Base-by-base conservation (phyloP, 306 rosid genomes). In the Spatholobus suberectus region DNA sequence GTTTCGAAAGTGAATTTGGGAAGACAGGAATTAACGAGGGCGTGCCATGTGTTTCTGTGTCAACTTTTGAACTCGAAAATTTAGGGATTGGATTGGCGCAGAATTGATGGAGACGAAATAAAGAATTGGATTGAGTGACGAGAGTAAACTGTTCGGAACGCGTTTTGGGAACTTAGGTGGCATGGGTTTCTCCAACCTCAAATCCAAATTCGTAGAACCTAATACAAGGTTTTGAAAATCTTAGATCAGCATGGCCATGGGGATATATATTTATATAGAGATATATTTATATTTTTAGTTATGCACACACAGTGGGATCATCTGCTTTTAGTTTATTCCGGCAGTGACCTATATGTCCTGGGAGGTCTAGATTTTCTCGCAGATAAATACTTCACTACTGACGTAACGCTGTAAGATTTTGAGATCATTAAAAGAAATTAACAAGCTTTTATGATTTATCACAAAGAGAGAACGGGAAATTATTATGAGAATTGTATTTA, bases 91-190 rank as follows among this genome's bases (percentile, higher is more conserved):
- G 79, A 29, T 78, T 74, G 82, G 58, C 18, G 83, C 73, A 84
- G 77, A 49, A 26, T 84, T 72, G 47, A 65, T 80, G 87, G 87
- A 41, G 77, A 26, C n/a, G 32, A 55, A 80, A 74, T 80, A 86
- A 79, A 63, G 46, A 85, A 80, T 29, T 72, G 49, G 76, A 77
- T 70, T 49, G 12, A 68, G 86, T 70, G 73, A 85, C 32, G 80
- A 77, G 54, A 67, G 71, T 10, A 44, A 51, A 76, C 87, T 89
- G 87, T 89, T 79, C 6, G 26, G 76, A 29, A 91, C 95, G 93
- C 93, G 95, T 85, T 89, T 91, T 91, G 79, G 5, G 83, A 78
- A 57, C 81, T 57, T 84, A 86, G 85, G 91, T 91, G 91, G 85
- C 87, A 77, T 10, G 35, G 49, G 54, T 38, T 62, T 69, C 23